Evolutionary conservation across 371 early-diverging fungal species (phyloP).

Genomic region (Catenaria anguillulae): DNA sequence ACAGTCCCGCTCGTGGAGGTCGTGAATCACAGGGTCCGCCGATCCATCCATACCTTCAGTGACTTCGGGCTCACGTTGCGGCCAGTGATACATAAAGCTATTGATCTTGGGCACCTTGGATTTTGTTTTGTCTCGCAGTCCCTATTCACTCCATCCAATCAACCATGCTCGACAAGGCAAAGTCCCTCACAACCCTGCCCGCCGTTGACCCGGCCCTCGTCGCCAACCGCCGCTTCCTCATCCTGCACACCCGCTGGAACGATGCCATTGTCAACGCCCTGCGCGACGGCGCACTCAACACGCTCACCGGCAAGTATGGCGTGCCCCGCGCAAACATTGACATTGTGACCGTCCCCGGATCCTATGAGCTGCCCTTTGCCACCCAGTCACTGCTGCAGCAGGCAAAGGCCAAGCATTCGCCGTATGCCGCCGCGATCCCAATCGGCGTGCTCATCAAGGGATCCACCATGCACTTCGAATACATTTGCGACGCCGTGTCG

Average conservation of each 20-base stretch:
- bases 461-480: slow-evolving; percentile 93
- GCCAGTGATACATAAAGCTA: too few species aligned
- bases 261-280: slow-evolving; percentile 58
- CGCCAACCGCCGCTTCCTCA: slow-evolving; percentile 51
- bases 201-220: background rate
- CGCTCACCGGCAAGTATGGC: slow-evolving; percentile 43
- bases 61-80: too few species aligned
- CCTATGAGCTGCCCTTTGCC: slow-evolving; percentile 89
- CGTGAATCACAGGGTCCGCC: too few species aligned
- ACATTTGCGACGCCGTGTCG: slow-evolving; percentile 79
- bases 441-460: slow-evolving; percentile 96
- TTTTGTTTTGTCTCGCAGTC: too few species aligned
- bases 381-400: slow-evolving; percentile 55
- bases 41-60: too few species aligned
- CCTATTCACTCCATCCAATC: too few species aligned
- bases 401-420: slow-evolving; percentile 38
- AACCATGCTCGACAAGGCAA: background rate
- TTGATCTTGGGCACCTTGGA: too few species aligned
- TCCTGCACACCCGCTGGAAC: slow-evolving; percentile 93
- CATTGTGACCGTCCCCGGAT: slow-evolving; percentile 69
- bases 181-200: background rate
- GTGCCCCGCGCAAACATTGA: slow-evolving; percentile 57
- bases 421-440: slow-evolving; percentile 70
- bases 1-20: too few species aligned
- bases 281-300: slow-evolving; percentile 50